Evolutionary conservation across 306 rosid species (phyloP).

Genomic region (Ochetophila trinervis): DNA sequence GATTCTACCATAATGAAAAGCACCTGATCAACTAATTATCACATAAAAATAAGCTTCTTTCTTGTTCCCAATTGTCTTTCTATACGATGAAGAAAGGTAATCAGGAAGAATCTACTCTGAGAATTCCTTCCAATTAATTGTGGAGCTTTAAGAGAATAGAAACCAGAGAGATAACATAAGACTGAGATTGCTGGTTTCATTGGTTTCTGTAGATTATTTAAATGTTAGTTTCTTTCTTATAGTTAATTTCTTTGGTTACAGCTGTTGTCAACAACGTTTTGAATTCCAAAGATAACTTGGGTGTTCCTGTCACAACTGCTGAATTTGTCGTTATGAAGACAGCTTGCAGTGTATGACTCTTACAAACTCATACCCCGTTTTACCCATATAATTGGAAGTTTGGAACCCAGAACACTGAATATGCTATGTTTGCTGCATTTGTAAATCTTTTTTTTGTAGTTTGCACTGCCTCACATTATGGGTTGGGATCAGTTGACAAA

Average conservation of each 20-base stretch:
- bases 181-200: too few species aligned
- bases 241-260: slow-evolving; percentile 32
- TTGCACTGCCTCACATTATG: slow-evolving; percentile 82
- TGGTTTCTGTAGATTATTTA: background rate
- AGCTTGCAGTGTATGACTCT: slow-evolving; percentile 80
- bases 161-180: too few species aligned
- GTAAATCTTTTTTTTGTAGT: slow-evolving; percentile 42
- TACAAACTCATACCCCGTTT: background rate
- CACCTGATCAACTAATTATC: too few species aligned
- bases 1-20: too few species aligned
- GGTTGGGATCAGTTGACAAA: slow-evolving; percentile 75
- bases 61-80: too few species aligned
- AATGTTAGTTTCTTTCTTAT: background rate
- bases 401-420: slow-evolving; percentile 1
- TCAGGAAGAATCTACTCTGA: too few species aligned
- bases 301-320: slow-evolving; percentile 74
- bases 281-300: slow-evolving; percentile 53
- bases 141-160: too few species aligned
- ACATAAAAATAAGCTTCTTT: too few species aligned
- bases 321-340: slow-evolving; percentile 87
- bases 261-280: slow-evolving; percentile 64
- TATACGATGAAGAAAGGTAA: too few species aligned
- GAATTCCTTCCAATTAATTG: too few species aligned
- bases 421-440: slow-evolving; percentile 1
- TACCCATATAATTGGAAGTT: background rate